These are phyloP conservation scores for Lactarius sanguifluus DNA, from an alignment of 768 basidiomycete species.

Conservation along the genomic window DNA sequence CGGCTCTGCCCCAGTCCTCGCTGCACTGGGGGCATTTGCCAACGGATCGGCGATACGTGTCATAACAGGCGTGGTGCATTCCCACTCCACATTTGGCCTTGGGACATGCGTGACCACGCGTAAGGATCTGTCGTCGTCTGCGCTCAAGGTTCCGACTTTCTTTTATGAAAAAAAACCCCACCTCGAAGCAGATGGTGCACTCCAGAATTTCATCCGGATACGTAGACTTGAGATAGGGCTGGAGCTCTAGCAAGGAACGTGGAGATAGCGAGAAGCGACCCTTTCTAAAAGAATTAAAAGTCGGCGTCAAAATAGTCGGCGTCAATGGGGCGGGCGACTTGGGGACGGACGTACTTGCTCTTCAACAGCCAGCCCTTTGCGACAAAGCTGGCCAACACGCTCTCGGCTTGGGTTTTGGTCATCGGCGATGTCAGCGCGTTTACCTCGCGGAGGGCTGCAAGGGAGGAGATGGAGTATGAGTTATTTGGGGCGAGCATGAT, in stretches of 20 bases:
- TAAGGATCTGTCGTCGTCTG: constrained; percentile 51
- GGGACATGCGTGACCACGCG: constrained; percentile 63
- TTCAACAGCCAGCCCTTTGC: constrained; percentile 77
- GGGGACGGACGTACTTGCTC: constrained; percentile 58
- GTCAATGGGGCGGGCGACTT: background rate
- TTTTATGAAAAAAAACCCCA: constrained; percentile 34
- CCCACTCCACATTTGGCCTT: constrained; percentile 60
- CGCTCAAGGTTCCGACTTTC: background rate
- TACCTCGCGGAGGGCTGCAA: constrained; percentile 74
- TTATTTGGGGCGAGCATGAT: constrained; percentile 80
- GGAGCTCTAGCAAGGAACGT: constrained; percentile 72
- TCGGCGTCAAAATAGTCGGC: background rate
- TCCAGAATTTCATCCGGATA: constrained; percentile 71
- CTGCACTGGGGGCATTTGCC: constrained; percentile 57
- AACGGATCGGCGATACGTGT: constrained; percentile 45
- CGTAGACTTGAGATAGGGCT: constrained; percentile 67
- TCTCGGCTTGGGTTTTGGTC: constrained; percentile 73
- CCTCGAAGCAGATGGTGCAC: constrained; percentile 74
- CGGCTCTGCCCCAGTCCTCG: constrained; percentile 58
- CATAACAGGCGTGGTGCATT: constrained; percentile 67
- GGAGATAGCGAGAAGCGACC: constrained; percentile 77
- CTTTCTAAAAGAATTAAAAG: constrained; percentile 30
- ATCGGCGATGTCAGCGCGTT: constrained; percentile 54
- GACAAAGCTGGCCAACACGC: constrained; percentile 73
- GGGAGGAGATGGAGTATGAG: constrained; percentile 72